Conservation (phyloP, 768 basidiomycete species). For the Mrakia blollopis region DNA sequence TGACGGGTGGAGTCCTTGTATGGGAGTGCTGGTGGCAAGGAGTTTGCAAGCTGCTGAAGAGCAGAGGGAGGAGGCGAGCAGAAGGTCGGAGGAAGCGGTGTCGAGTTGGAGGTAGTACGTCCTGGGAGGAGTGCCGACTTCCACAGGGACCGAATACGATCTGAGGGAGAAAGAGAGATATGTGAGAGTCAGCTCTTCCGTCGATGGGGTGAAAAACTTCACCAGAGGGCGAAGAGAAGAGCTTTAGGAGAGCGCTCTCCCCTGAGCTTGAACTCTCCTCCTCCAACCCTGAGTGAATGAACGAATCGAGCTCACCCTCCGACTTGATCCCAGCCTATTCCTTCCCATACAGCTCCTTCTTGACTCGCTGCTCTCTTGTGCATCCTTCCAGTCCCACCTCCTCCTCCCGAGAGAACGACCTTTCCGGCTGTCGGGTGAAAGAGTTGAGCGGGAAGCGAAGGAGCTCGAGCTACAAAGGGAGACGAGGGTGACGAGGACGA, state of each 20-base stretch:
- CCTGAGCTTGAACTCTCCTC: neutral
- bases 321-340: neutral
- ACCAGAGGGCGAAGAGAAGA: neutral
- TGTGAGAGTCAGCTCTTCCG: neutral
- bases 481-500: neutral
- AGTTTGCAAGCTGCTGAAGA: conserved; percentile 14
- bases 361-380: neutral
- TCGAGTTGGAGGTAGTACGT: conserved; percentile 30
- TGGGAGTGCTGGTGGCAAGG: neutral
- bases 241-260: neutral
- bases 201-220: neutral
- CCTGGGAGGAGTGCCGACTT: conserved; percentile 12
- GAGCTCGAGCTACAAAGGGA: neutral
- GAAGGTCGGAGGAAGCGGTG: conserved; percentile 26
- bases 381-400: neutral
- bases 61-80: conserved; percentile 27
- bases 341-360: conserved; percentile 2
- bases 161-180: neutral
- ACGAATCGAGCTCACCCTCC: conserved; percentile 3
- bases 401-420: neutral
- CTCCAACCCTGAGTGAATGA: no score
- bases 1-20: neutral
- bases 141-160: conserved; percentile 19
- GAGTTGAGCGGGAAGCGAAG: no score
- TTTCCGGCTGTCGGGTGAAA: neutral